These are phyloP conservation scores for Odonthalia washingtoniensis DNA, from an alignment of 31 red algal genomes.

Conservation along the genomic window DNA sequence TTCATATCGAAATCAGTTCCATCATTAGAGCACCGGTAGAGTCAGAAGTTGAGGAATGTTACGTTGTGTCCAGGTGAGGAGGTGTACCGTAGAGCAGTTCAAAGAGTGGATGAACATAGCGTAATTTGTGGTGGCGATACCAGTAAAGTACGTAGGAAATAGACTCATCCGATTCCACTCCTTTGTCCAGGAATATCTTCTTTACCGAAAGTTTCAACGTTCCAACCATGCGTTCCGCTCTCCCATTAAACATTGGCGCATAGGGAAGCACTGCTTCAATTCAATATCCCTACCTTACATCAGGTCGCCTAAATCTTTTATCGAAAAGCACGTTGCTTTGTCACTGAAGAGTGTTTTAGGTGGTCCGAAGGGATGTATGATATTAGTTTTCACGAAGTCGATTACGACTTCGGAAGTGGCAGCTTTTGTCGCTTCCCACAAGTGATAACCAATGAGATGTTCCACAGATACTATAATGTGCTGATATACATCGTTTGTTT, in stretches of 20 bases:
- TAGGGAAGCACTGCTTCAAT: background rate
- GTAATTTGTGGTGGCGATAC: background rate
- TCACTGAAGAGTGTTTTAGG: background rate
- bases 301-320: background rate
- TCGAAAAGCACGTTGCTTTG: background rate
- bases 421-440: background rate
- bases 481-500: background rate
- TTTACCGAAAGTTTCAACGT: background rate
- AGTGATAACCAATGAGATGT: background rate
- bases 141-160: background rate
- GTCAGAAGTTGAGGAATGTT: too few relatives aligned
- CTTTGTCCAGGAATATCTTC: background rate
- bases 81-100: background rate
- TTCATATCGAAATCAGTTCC: too few relatives aligned
- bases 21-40: too few relatives aligned
- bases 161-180: background rate
- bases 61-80: too few relatives aligned
- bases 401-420: conserved; percentile 2
- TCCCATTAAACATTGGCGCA: background rate
- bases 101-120: background rate
- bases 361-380: conserved; percentile 7
- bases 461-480: background rate
- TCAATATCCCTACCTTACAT: background rate
- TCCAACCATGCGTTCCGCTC: conserved; percentile 15
- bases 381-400: too few relatives aligned